Percentiles rank a stretch among this genome's conserved stretches.
Conservation (phyloP, 805 yeast species). For the Peterozyma xylosa region DNA sequence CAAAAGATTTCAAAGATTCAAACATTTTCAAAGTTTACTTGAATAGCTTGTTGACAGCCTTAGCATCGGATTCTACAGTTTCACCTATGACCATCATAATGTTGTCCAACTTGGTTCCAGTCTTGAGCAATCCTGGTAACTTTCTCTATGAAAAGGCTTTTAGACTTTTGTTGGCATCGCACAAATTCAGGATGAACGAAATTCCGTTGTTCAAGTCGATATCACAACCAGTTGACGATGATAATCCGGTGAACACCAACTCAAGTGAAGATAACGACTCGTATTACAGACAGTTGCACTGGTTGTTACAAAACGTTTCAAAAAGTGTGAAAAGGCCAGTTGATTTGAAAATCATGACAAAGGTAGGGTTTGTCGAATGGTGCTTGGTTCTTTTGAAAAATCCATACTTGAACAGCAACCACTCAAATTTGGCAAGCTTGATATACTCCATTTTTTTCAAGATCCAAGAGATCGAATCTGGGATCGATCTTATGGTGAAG, state of each 20-base stretch:
- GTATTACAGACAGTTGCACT: constrained; percentile 50
- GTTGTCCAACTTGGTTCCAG: constrained; percentile 46
- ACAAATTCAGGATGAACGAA: constrained; percentile 31
- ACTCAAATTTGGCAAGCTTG: constrained; percentile 27
- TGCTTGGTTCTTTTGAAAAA: constrained; percentile 44
- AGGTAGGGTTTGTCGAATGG: constrained; percentile 62
- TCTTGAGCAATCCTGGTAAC: constrained; percentile 65
- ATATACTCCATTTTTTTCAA: constrained; percentile 35
- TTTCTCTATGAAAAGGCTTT: constrained; percentile 63
- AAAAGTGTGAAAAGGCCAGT: constrained; percentile 35
- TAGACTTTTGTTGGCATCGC: constrained; percentile 56
- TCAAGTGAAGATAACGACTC: constrained; percentile 33
- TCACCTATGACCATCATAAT: constrained; percentile 47
- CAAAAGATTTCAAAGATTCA: constrained; percentile 22
- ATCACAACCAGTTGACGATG: constrained; percentile 15
- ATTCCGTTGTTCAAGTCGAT: constrained; percentile 39
- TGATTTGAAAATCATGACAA: constrained; percentile 49
- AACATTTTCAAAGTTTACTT: constrained; percentile 45
- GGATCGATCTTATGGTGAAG: constrained; percentile 50
- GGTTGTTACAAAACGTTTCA: constrained; percentile 52
- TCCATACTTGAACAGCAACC: constrained; percentile 30
- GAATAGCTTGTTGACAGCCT: constrained; percentile 34
- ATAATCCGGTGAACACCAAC: too few relatives aligned
- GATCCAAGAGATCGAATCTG: constrained; percentile 47
- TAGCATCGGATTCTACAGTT: constrained; percentile 15